Evolutionary conservation across 1,284 basidiomycete genomes (phyloP).

Genomic region (Naganishia sp.): DNA sequence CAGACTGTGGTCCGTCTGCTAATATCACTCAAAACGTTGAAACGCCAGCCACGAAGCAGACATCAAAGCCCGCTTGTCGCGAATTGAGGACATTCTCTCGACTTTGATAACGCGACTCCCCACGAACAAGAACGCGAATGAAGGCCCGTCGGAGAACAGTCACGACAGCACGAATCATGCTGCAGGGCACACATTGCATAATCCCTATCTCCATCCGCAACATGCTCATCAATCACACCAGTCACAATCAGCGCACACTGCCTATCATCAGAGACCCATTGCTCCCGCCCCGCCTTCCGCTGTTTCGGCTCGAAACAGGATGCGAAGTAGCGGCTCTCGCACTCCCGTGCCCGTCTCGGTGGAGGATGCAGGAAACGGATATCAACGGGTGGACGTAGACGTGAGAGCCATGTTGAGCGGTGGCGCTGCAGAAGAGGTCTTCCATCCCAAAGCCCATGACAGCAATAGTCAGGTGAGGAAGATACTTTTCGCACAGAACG

Average conservation of each 20-base stretch:
- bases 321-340: constrained; percentile 16
- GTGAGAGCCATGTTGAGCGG: constrained; percentile 28
- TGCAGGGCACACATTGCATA: constrained; percentile 14
- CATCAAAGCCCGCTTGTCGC: constrained; percentile 50
- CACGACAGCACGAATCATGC: not conserved
- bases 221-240: constrained; percentile 20
- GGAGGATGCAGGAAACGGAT: constrained; percentile 14
- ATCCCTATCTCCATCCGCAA: constrained; percentile 16
- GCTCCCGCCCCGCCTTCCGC: constrained; percentile 23
- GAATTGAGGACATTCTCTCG: constrained; percentile 52
- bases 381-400: constrained; percentile 25
- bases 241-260: constrained; percentile 6
- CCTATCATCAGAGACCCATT: constrained; percentile 17
- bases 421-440: constrained; percentile 34
- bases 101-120: constrained; percentile 42
- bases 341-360: constrained; percentile 8
- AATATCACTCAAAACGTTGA: not conserved
- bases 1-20: not conserved
- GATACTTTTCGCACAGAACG: not conserved
- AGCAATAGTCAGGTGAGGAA: constrained; percentile 21
- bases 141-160: constrained; percentile 5
- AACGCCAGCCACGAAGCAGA: constrained; percentile 47
- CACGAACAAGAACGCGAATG: constrained; percentile 1
- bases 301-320: constrained; percentile 20
- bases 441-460: constrained; percentile 31